Conservation (phyloP, 2,329 filamentous ascomycete species). For the Epicoccum sorghinum region DNA sequence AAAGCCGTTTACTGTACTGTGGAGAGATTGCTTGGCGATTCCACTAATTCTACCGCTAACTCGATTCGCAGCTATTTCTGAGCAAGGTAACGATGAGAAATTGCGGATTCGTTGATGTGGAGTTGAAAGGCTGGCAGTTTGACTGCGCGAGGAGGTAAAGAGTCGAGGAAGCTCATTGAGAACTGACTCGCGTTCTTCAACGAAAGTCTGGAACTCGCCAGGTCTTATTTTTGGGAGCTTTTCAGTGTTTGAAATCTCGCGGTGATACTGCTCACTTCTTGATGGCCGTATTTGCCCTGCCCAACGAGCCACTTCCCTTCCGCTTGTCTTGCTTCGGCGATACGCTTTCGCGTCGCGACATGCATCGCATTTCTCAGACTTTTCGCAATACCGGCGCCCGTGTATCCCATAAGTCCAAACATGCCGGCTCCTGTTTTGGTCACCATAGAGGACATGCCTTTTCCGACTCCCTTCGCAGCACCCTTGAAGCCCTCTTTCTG, state of each 20-base stretch:
- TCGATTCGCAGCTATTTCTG: no score
- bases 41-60: no score
- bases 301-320: constrained; percentile 16
- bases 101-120: no score
- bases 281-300: not conserved
- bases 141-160: no score
- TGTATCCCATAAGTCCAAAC: constrained; percentile 30
- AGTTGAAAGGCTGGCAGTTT: no score
- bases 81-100: no score
- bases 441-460: constrained; percentile 27
- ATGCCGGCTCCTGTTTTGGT: constrained; percentile 24
- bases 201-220: no score
- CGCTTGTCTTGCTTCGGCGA: constrained; percentile 7
- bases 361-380: constrained; percentile 11
- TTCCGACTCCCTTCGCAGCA: constrained; percentile 51
- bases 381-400: constrained; percentile 60
- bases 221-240: not conserved
- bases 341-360: constrained; percentile 10
- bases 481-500: constrained; percentile 67
- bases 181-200: not conserved
- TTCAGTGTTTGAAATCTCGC: not conserved
- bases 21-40: no score
- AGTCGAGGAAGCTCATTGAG: not conserved
- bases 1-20: no score
- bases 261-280: not conserved